phyloP scores from a whole-genome alignment of 164 flowering plant genomes.

The Nymphaea colorata region DNA sequence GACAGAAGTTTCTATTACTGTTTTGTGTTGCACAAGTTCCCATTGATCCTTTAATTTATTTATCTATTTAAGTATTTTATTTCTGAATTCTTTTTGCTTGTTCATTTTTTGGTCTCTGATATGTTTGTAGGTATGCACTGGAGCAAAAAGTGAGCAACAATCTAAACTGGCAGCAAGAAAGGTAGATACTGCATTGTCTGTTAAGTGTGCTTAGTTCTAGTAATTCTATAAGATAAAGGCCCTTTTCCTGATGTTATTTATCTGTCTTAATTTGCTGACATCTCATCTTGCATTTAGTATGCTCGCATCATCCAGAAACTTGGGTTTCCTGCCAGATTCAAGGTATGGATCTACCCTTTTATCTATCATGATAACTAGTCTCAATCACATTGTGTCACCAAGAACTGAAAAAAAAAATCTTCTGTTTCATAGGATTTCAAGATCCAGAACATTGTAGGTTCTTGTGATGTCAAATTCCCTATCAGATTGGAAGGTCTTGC shows the following conservation, averaged over 20 bases:
- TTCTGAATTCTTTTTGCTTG: not conserved
- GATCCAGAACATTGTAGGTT: constrained; percentile 86
- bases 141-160: constrained; percentile 92
- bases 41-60: no score
- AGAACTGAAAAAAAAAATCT: not conserved
- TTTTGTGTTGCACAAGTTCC: no score
- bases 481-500: constrained; percentile 85
- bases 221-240: not conserved
- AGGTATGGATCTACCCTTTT: constrained; percentile 32
- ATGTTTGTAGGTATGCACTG: constrained; percentile 67
- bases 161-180: constrained; percentile 90
- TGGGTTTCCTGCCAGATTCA: constrained; percentile 85
- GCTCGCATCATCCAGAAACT: constrained; percentile 92
- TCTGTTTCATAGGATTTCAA: constrained; percentile 56
- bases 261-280: not conserved
- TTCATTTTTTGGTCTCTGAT: not conserved
- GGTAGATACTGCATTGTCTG: constrained; percentile 18
- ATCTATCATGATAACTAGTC: not conserved
- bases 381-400: not conserved
- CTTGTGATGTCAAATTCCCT: constrained; percentile 90
- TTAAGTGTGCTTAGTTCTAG: not conserved
- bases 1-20: no score
- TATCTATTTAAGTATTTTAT: not conserved
- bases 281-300: constrained; percentile 34
- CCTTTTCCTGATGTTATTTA: not conserved